Evolutionary conservation across 2,329 filamentous ascomycete genomes (phyloP).

Genomic region (Dactylellina parvicollis): DNA sequence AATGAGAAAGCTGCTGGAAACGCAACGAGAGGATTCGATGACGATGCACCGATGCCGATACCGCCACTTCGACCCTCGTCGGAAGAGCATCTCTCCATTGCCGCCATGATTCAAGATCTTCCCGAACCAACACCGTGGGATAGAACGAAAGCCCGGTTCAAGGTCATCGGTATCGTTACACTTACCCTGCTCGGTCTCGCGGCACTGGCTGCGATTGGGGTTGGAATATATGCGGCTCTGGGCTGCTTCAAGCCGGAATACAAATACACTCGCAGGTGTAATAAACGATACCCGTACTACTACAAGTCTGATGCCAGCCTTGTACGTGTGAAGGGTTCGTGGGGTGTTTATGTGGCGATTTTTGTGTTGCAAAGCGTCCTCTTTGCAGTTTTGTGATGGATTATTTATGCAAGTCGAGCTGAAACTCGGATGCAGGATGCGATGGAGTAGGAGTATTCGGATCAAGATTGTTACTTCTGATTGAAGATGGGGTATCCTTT

Average conservation of each 20-base stretch:
- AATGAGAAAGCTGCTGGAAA: too few species aligned
- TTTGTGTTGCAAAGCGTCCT: conserved; percentile 16
- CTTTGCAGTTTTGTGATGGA: not conserved
- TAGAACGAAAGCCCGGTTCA: not conserved
- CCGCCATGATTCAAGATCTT: too few species aligned
- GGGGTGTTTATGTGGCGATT: not conserved
- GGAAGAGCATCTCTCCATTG: too few species aligned
- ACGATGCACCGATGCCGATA: too few species aligned
- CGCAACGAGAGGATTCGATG: too few species aligned
- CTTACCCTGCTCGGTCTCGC: not conserved
- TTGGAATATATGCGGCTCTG: conserved; percentile 22
- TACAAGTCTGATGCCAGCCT: conserved; percentile 1
- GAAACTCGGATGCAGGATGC: too few species aligned
- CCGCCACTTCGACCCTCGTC: too few species aligned
- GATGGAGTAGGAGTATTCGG: too few species aligned
- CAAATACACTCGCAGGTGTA: not conserved
- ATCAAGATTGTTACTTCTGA: too few species aligned
- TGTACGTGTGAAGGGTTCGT: conserved; percentile 1
- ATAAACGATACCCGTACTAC: not conserved
- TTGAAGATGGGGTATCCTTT: too few species aligned
- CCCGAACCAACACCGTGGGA: too few species aligned
- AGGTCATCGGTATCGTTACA: not conserved
- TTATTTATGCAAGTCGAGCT: too few species aligned
- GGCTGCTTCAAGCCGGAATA: conserved; percentile 36
- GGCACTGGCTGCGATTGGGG: not conserved